Conservation (phyloP, 345 rosid genomes). For the Linum lewisii region DNA sequence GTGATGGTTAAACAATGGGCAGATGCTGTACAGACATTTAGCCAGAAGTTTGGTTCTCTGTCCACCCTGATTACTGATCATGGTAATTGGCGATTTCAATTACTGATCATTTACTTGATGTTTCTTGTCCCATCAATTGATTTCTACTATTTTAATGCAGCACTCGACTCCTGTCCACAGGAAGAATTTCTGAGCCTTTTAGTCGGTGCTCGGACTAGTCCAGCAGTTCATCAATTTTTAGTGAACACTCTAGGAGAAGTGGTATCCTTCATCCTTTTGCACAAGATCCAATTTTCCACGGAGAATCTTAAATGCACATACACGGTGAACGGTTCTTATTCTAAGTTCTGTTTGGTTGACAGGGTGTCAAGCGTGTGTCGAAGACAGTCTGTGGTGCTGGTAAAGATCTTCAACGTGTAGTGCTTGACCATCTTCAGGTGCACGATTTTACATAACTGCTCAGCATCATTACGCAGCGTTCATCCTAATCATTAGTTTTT, state of each 20-base stretch:
- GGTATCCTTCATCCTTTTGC: slow-evolving; percentile 33
- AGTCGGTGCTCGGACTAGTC: slow-evolving; percentile 86
- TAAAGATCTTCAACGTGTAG: slow-evolving; percentile 78
- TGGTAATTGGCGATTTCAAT: slow-evolving; percentile 39
- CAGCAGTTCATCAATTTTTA: slow-evolving; percentile 81
- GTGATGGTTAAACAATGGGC: slow-evolving; percentile 83
- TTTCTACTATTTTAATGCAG: slow-evolving; percentile 28
- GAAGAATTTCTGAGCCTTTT: slow-evolving; percentile 91
- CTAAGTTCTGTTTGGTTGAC: slow-evolving; percentile 14
- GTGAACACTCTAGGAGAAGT: slow-evolving; percentile 78
- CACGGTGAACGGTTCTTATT: slow-evolving; percentile 2
- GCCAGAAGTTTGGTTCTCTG: slow-evolving; percentile 68
- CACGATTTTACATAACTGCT: slow-evolving; percentile 11
- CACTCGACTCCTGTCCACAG: slow-evolving; percentile 79
- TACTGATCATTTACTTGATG: slow-evolving; percentile 35
- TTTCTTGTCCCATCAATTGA: slow-evolving; percentile 13
- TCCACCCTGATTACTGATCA: slow-evolving; percentile 55
- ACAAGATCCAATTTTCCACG: slow-evolving; percentile 7
- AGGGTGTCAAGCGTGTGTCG: slow-evolving; percentile 86
- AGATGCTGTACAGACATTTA: slow-evolving; percentile 71
- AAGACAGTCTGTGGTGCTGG: slow-evolving; percentile 80
- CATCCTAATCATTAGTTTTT: no score
- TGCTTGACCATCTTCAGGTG: slow-evolving; percentile 89
- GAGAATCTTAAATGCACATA: no score
- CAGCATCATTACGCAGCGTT: neutral